These are phyloP conservation scores for Peronospora farinosa DNA, from an alignment of 352 stramenopile genomes.

Conservation along the genomic window DNA sequence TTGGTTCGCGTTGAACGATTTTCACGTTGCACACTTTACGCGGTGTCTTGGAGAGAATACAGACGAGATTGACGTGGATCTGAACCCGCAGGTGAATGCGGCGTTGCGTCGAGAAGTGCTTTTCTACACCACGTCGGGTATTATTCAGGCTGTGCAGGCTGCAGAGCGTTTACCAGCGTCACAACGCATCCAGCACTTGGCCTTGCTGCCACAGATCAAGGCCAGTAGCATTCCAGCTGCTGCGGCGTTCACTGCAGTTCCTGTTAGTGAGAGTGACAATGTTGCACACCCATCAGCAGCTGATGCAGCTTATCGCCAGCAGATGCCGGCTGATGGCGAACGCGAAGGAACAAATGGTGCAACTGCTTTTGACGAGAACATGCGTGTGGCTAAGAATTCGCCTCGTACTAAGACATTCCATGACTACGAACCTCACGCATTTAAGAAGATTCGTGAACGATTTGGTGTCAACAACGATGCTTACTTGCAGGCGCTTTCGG, in stretches of 20 bases:
- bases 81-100: conserved; percentile 86
- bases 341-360: conserved; percentile 21
- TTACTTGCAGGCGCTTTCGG: conserved; percentile 76
- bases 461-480: conserved; percentile 82
- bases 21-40: conserved; percentile 72
- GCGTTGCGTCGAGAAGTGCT: conserved; percentile 83
- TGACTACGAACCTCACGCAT: conserved; percentile 84
- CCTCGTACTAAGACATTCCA: conserved; percentile 83
- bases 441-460: conserved; percentile 83
- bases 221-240: conserved; percentile 18
- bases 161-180: conserved; percentile 65
- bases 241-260: conserved; percentile 24
- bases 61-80: conserved; percentile 68
- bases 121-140: conserved; percentile 87
- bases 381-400: conserved; percentile 63
- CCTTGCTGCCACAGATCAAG: conserved; percentile 74
- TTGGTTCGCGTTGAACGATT: conserved; percentile 86
- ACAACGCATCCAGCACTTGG: conserved; percentile 78
- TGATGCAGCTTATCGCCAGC: conserved; percentile 48
- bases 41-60: conserved; percentile 47
- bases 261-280: conserved; percentile 26
- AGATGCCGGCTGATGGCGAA: conserved; percentile 40
- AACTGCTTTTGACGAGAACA: conserved; percentile 66
- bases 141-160: conserved; percentile 82
- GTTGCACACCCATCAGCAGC: conserved; percentile 25